These are phyloP conservation scores for Sporothrix inflata DNA, from an alignment of 2,329 filamentous ascomycete species.

Conservation along the genomic window DNA sequence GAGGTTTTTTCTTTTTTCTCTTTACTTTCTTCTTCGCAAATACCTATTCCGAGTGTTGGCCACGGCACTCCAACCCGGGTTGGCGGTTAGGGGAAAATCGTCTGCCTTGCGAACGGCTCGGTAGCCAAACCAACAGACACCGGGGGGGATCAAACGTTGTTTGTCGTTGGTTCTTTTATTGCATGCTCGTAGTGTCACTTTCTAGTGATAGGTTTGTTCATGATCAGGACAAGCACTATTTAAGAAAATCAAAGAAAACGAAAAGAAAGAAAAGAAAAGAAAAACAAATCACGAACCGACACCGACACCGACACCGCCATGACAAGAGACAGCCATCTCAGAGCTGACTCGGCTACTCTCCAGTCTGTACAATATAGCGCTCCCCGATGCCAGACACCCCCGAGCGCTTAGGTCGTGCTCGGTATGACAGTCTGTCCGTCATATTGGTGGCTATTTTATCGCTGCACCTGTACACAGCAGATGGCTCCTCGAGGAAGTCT, in stretches of 20 bases:
- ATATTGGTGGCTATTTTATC: not conserved
- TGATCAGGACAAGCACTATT: no score
- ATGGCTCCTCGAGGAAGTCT: not conserved
- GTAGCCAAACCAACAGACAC: not conserved
- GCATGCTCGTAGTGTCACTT: no score
- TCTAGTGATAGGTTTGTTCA: no score
- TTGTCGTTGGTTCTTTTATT: no score
- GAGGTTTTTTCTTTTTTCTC: not conserved
- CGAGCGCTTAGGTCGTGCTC: constrained; percentile 6
- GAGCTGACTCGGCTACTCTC: not conserved
- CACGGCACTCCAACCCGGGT: not conserved
- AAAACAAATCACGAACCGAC: not conserved
- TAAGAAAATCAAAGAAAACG: not conserved
- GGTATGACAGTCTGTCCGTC: not conserved
- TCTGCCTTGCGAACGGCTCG: not conserved
- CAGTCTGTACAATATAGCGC: not conserved
- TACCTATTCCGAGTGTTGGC: not conserved
- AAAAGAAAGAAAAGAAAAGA: not conserved
- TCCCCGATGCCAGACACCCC: constrained; percentile 8
- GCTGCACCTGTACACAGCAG: not conserved
- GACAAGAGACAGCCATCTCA: not conserved
- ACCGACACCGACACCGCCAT: no score
- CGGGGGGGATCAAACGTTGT: no score
- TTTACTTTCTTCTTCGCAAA: not conserved
- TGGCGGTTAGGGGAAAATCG: not conserved